phyloP scores from a whole-genome alignment of 1,284 basidiomycete species.

The Thecaphora frezii region DNA sequence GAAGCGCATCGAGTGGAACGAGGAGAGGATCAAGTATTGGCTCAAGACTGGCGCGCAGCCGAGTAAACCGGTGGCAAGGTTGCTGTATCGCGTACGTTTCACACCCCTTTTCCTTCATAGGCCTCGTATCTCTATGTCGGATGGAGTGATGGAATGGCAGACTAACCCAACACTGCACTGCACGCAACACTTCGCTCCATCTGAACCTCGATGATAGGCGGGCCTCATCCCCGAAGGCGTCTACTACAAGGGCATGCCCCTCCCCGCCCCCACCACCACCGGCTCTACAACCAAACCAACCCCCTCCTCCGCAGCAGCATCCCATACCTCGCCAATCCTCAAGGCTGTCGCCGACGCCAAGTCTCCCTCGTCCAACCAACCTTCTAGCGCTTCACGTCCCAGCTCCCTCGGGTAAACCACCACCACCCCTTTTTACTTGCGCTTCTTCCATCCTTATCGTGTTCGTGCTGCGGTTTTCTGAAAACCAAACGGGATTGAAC shows the following conservation, averaged over 20 bases:
- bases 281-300: not conserved
- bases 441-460: no score
- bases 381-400: no score
- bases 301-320: not conserved
- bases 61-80: conserved; percentile 72
- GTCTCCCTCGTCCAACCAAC: no score
- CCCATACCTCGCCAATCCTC: not conserved
- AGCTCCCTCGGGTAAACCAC: no score
- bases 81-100: conserved; percentile 79
- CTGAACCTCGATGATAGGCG: conserved; percentile 17
- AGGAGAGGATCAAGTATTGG: conserved; percentile 87
- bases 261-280: conserved; percentile 12
- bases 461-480: no score
- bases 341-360: not conserved
- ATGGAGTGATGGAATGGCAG: not conserved
- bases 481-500: no score
- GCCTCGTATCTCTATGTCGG: not conserved
- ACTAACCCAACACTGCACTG: not conserved
- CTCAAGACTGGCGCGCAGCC: conserved; percentile 80
- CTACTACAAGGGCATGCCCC: conserved; percentile 46
- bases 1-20: conserved; percentile 86
- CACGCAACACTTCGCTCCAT: not conserved
- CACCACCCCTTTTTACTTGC: no score
- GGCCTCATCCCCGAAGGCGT: conserved; percentile 43
- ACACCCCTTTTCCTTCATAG: no score